Percentiles rank a stretch among this genome's conserved stretches.
Conservation (phyloP, 176 grass and related monocot species). For the Tillandsia leiboldiana region DNA sequence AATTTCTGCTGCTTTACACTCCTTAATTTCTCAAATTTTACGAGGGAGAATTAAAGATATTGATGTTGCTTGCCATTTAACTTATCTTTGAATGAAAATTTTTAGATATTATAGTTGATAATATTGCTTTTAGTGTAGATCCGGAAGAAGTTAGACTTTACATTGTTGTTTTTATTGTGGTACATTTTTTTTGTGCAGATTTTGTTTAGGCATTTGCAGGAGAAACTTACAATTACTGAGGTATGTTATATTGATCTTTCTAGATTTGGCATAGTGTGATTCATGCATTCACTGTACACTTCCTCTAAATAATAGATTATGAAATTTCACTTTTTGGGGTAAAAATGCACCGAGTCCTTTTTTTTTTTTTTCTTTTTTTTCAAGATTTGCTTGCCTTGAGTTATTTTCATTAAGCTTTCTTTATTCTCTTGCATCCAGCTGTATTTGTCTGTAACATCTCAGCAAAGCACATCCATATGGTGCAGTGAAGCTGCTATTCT, state of each 20-base stretch:
- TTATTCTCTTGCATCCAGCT: background rate
- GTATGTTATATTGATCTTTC: conserved; percentile 27
- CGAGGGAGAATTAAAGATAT: background rate
- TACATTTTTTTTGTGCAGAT: conserved; percentile 31
- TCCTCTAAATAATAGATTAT: too few relatives aligned
- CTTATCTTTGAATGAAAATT: conserved; percentile 1
- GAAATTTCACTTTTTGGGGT: too few relatives aligned
- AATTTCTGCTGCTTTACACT: background rate
- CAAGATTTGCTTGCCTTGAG: too few relatives aligned
- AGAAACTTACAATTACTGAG: conserved; percentile 64
- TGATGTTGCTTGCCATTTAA: conserved; percentile 11
- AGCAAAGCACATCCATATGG: too few relatives aligned
- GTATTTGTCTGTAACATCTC: background rate
- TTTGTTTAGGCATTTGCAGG: conserved; percentile 84
- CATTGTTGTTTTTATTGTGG: background rate
- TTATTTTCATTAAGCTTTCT: background rate
- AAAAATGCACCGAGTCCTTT: too few relatives aligned
- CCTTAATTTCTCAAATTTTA: background rate
- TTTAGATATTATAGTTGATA: conserved; percentile 11
- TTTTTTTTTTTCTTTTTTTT: too few relatives aligned
- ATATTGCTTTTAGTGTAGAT: conserved; percentile 19
- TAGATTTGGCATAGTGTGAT: background rate
- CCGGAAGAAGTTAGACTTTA: background rate
- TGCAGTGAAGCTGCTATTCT: too few relatives aligned
- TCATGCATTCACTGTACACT: background rate